Conservation (phyloP, 2,329 filamentous ascomycete genomes). For the Fusarium falciforme region DNA sequence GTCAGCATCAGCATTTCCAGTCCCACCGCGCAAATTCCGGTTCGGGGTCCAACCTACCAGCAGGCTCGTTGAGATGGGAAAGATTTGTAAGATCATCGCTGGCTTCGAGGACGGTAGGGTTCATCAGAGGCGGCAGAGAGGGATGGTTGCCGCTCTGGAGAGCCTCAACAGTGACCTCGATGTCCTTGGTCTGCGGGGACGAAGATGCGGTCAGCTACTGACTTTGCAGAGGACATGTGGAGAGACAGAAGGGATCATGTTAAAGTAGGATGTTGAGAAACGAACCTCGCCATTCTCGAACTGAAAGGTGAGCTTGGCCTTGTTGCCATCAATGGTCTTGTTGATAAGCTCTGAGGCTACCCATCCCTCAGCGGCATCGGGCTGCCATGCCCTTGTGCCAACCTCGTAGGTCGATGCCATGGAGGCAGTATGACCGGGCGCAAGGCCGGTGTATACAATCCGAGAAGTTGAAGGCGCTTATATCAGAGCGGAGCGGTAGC, state of each 20-base stretch:
- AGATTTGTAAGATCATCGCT: slow-evolving; percentile 98
- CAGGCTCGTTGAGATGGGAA: slow-evolving; percentile 97
- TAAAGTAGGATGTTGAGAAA: neutral
- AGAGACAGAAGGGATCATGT: neutral
- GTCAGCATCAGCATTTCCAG: slow-evolving; percentile 36
- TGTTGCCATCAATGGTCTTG: slow-evolving; percentile 85
- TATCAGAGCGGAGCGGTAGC: slow-evolving; percentile 34
- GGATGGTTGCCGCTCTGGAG: slow-evolving; percentile 82
- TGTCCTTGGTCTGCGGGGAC: slow-evolving; percentile 70
- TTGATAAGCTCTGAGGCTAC: slow-evolving; percentile 93
- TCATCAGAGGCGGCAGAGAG: slow-evolving; percentile 92
- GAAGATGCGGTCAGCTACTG: slow-evolving; percentile 23
- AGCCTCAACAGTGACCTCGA: slow-evolving; percentile 81
- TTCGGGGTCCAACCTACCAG: slow-evolving; percentile 69
- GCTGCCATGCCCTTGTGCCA: slow-evolving; percentile 98
- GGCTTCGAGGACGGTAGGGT: slow-evolving; percentile 96
- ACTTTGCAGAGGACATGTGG: neutral
- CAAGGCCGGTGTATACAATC: slow-evolving; percentile 36
- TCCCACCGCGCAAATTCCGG: neutral
- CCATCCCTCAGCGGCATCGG: slow-evolving; percentile 96
- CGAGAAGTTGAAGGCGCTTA: slow-evolving; percentile 30
- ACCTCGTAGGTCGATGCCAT: slow-evolving; percentile 98
- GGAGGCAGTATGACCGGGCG: slow-evolving; percentile 49
- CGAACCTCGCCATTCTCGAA: slow-evolving; percentile 92
- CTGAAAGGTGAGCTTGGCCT: slow-evolving; percentile 87